These are phyloP conservation scores for Neophaeococcomyces aloes DNA, from an alignment of 2,329 filamentous ascomycete species.

Conservation along the genomic window DNA sequence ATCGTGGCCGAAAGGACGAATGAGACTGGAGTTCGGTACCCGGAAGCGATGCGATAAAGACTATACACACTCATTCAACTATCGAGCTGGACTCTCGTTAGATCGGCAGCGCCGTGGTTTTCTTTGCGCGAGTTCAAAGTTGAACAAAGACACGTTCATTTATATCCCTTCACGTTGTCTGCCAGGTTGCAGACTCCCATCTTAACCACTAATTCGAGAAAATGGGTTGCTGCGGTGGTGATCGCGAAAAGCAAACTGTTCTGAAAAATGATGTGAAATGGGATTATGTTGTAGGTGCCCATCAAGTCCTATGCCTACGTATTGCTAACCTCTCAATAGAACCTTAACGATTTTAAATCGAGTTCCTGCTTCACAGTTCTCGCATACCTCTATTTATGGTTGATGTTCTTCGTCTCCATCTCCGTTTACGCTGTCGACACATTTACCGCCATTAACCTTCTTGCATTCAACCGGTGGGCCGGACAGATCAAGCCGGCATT, in stretches of 20 bases:
- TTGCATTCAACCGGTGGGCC: constrained; percentile 83
- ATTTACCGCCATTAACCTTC: constrained; percentile 83
- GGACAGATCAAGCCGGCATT: constrained; percentile 71
- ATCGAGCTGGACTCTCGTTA: constrained; percentile 22
- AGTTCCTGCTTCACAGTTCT: constrained; percentile 65
- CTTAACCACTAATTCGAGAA: constrained; percentile 21
- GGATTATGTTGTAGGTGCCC: constrained; percentile 69
- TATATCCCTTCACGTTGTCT: constrained; percentile 8
- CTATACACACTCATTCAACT: constrained; percentile 6
- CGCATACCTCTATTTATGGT: constrained; percentile 76
- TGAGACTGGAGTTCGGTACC: background rate
- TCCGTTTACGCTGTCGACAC: constrained; percentile 83
- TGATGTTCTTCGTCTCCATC: constrained; percentile 66
- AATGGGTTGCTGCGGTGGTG: constrained; percentile 58
- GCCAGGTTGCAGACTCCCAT: constrained; percentile 15
- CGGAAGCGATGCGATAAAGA: constrained; percentile 16
- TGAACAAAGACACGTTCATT: constrained; percentile 12
- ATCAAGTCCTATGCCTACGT: constrained; percentile 5
- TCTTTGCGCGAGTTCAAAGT: background rate
- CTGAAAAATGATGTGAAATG: constrained; percentile 80
- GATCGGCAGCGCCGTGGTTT: constrained; percentile 18
- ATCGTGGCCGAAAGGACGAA: background rate
- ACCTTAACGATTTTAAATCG: constrained; percentile 67
- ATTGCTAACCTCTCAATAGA: constrained; percentile 28
- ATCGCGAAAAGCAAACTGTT: constrained; percentile 49